Evolutionary conservation across 2,329 filamentous ascomycete genomes (phyloP).

Genomic region (Coleophoma eucalyptorum): DNA sequence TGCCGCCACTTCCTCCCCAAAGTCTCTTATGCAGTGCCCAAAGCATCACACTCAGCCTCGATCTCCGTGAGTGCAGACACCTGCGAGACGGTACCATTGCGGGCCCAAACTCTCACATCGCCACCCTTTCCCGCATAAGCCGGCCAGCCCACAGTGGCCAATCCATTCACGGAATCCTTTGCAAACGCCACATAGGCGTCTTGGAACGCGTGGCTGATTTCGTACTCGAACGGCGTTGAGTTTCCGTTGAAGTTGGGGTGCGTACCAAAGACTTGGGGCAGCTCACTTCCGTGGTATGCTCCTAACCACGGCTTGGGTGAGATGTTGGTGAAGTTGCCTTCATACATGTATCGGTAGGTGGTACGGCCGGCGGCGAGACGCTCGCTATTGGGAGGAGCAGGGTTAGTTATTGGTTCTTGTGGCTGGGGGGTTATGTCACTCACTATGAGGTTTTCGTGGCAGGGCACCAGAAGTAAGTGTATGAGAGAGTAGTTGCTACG

Average conservation of each 20-base stretch:
- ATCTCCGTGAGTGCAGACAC: background rate
- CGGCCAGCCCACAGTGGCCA: background rate
- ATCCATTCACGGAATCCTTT: background rate
- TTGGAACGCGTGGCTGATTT: conserved; percentile 21
- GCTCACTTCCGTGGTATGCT: conserved; percentile 3
- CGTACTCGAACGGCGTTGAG: conserved; percentile 24
- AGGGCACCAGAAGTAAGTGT: background rate
- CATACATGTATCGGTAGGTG: conserved; percentile 2
- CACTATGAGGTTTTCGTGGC: background rate
- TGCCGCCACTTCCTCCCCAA: too few relatives aligned
- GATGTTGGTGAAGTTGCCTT: conserved; percentile 8
- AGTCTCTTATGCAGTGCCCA: background rate
- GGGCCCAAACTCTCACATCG: background rate
- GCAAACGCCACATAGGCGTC: conserved; percentile 12
- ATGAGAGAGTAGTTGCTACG: background rate
- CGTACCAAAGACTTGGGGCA: conserved; percentile 25
- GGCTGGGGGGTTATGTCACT: background rate
- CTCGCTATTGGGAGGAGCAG: background rate
- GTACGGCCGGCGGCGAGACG: background rate
- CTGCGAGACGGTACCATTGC: background rate
- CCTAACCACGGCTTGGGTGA: conserved; percentile 2
- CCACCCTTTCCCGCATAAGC: background rate
- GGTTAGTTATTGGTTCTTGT: background rate
- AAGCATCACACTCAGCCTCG: background rate
- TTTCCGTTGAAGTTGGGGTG: conserved; percentile 22